Conservation (phyloP, 2,329 filamentous ascomycete species). For the Cladosporium velox region DNA sequence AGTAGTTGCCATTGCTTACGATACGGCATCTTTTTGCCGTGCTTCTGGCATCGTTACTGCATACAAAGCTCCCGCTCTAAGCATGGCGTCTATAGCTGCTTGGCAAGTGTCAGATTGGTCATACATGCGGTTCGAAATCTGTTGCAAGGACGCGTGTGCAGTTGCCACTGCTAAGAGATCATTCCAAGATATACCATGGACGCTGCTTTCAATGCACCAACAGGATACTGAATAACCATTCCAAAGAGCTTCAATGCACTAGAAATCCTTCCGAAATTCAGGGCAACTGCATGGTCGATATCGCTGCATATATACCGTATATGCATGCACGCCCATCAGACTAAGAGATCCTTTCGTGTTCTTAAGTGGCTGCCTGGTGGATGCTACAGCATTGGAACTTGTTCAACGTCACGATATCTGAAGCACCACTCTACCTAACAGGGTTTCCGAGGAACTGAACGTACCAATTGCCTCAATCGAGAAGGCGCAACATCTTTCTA, state of each 20-base stretch:
- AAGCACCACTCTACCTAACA: not conserved
- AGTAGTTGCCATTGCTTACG: not conserved
- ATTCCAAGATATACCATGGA: not conserved
- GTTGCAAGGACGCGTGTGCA: not conserved
- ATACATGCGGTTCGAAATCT: not conserved
- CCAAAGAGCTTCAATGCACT: not conserved
- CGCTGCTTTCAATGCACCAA: not conserved
- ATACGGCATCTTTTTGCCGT: conserved; percentile 4
- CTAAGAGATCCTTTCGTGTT: not conserved
- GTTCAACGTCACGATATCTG: not conserved
- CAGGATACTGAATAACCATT: not conserved
- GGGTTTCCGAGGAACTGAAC: not conserved
- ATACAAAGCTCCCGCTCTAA: not conserved
- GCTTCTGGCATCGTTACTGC: not conserved
- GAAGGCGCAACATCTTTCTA: not conserved
- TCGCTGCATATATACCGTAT: not conserved
- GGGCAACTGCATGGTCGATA: not conserved
- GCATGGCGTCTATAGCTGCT: not conserved
- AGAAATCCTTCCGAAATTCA: not conserved
- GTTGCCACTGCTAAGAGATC: conserved; percentile 11
- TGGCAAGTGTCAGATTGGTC: not conserved
- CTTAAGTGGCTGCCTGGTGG: not conserved
- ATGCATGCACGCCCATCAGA: not conserved
- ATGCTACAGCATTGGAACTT: not conserved
- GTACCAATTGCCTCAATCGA: not conserved